Evolutionary conservation across 768 basidiomycete genomes (phyloP).

Genomic region (Paxillus rubicundulus): DNA sequence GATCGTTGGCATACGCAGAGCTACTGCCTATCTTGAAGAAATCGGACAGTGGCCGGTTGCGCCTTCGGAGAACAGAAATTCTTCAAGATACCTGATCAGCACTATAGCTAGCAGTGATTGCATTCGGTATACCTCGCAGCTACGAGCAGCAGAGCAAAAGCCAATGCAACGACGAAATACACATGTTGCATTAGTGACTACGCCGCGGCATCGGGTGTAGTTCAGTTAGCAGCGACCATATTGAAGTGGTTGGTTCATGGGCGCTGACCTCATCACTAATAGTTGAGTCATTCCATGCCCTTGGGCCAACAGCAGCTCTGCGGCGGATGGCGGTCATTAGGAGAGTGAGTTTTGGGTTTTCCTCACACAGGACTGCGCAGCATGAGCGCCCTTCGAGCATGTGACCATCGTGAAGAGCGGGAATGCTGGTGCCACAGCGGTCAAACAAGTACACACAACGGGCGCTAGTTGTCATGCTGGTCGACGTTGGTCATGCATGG

Average conservation of each 20-base stretch:
- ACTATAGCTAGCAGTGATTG: neutral
- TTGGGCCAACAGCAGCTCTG: neutral
- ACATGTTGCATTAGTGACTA: constrained; percentile 22
- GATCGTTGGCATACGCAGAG: constrained; percentile 1
- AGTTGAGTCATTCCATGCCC: neutral
- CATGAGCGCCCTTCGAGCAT: neutral
- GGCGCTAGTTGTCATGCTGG: neutral
- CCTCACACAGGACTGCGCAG: constrained; percentile 1
- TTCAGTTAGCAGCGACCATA: neutral
- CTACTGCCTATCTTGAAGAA: constrained; percentile 18
- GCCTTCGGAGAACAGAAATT: constrained; percentile 22
- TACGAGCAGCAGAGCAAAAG: constrained; percentile 15
- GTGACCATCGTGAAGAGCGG: neutral
- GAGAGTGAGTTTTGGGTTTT: neutral
- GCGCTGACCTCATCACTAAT: constrained; percentile 15
- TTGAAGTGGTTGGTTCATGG: neutral
- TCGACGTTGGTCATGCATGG: constrained; percentile 27
- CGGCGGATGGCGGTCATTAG: constrained; percentile 10
- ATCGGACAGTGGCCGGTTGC: constrained; percentile 10
- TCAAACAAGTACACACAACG: constrained; percentile 20
- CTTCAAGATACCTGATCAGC: constrained; percentile 14
- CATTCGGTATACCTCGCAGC: constrained; percentile 16
- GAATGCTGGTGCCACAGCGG: constrained; percentile 17
- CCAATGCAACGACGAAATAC: constrained; percentile 22
- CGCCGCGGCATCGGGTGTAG: neutral